Evolutionary conservation across 2,329 filamentous ascomycete species (phyloP), one percentile per base, ranked within the genome.

Genomic region (Madurella mycetomatis): DNA sequence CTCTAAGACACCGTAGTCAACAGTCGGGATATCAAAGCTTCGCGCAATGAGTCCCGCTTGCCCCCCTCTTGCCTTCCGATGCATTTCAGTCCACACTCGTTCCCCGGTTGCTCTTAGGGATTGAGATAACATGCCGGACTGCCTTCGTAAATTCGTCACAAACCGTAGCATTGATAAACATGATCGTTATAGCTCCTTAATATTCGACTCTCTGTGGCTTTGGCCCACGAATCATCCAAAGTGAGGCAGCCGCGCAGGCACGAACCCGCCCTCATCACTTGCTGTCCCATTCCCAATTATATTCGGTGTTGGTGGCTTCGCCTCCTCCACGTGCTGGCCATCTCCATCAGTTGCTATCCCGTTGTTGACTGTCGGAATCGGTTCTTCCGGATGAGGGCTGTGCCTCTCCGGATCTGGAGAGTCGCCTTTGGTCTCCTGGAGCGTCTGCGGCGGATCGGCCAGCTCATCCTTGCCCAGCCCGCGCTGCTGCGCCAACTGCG

Each of bases 211-310:
- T 19, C 5, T 43, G 9, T 42, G 16, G 19, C 25, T 47, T 46
- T 17, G 1, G 12, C 4, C 34, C 4, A 19, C 17, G 50, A 58
- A 47, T 52, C 50, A 81, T 59, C 70, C 70, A 69, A 85, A 81
- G 51, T 75, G 74, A 39, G 83, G 83, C 55, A 86, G 66, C 55
- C 81, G 73, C 37, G 83, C 83, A 4, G 82, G 82, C 18, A 85
- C 72, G 60, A 85, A 85, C 15, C 44, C 61, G 18, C 16, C 58
- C 25, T 49, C 54, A 16, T 9, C 25, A 7, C 25, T 7, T 25
- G 25, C 7, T 25, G 25, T 25, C 25, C 25, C 4, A 30, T 37
- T 55, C 47, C 18, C 25, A 25, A 25, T 25, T 25, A 31, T 9
- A 2, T 41, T 34, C 5, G 49, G 7, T 11, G 51, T 19, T 11